Base-by-base conservation (phyloP, 495 filamentous ascomycete genomes). In the Trichoderma reesei region DNA sequence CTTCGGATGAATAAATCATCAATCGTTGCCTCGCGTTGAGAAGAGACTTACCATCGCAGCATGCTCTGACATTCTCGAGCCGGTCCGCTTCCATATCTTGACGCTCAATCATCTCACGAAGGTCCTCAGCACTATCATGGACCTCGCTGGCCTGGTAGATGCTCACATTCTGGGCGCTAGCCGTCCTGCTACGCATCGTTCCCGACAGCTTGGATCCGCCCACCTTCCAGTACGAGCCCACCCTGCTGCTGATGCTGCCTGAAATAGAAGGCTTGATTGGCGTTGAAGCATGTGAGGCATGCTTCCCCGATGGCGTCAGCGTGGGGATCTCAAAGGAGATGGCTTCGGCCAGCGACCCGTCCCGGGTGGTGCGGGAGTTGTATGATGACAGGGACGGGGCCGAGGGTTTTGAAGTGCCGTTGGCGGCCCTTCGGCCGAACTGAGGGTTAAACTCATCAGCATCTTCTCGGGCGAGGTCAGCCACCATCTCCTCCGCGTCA, bases 51-150 rank as follows among this genome's bases (percentile, higher is more conserved):
- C 91, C 94, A 84, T 97, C 94, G 75, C 94, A 98, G 77, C 94
- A 98, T 62, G 92, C 92, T 72, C 94, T 82, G 60, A 98, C 94
- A 71, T 98, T 96, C 77, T 96, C 95, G 67, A 98, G 80, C 64
- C 86, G 79, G 69, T 91, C 90, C 16, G 84, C 76, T 65, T 89
- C 87, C 60, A 80, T 76, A 67, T 96, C 90, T 67, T 92, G 87
- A 64, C 79, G 75, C 70, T 91, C 88, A 67, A 91, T 88, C 61
- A 88, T 85, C 63, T 85, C 80, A 64, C 89, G 80, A 39, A 96
- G 68, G 70, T 96, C 90, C 67, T 96, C 92, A 7, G 86, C 85
- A 66, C 88, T 91, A 69, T 92, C 88, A 62, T 86, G 83, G 33
- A 85, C 83, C 42, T 90, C 82, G 69, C 82, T 88, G 54, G 83